Percentiles rank a stretch among this genome's conserved stretches.
phyloP scores from a whole-genome alignment of 371 early-diverging fungal genomes.

The Choanephora cucurbitarum region DNA sequence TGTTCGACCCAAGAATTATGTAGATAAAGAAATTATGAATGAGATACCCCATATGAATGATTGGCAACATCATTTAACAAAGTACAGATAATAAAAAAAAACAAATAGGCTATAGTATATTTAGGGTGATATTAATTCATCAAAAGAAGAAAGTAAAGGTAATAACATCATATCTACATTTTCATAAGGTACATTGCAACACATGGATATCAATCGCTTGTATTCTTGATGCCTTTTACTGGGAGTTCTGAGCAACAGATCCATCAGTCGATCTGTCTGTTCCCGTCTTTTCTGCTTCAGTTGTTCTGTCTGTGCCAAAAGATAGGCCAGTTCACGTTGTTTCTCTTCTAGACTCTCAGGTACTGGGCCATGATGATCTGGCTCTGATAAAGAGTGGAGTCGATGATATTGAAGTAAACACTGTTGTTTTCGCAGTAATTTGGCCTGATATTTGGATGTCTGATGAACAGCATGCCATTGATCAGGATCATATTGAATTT shows the following conservation, averaged over 20 bases:
- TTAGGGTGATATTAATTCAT: conserved; percentile 17
- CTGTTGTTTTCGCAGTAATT: conserved; percentile 9
- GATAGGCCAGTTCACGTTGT: conserved; percentile 1
- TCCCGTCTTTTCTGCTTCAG: conserved; percentile 21
- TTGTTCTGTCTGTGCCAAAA: conserved; percentile 5
- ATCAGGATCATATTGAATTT: conserved; percentile 24
- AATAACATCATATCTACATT: conserved; percentile 49
- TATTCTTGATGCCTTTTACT: conserved; percentile 47
- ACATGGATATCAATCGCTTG: conserved; percentile 50
- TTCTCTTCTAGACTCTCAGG: conserved; percentile 8
- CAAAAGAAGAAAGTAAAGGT: conserved; percentile 45
- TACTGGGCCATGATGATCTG: background rate
- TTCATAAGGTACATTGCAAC: conserved; percentile 50
- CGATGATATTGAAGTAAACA: conserved; percentile 9
- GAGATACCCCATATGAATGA: conserved; percentile 22
- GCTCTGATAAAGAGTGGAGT: conserved; percentile 10
- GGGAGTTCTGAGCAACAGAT: conserved; percentile 28
- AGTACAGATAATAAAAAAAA: conserved; percentile 8
- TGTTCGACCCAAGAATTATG: conserved; percentile 16
- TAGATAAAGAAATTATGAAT: conserved; percentile 21
- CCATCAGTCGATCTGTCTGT: conserved; percentile 24
- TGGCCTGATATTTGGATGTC: conserved; percentile 5
- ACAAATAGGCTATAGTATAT: too few relatives aligned
- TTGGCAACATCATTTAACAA: conserved; percentile 17
- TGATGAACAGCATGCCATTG: conserved; percentile 15